Evolutionary conservation across 345 rosid genomes (phyloP).

Genomic region (Luvunga scandens): DNA sequence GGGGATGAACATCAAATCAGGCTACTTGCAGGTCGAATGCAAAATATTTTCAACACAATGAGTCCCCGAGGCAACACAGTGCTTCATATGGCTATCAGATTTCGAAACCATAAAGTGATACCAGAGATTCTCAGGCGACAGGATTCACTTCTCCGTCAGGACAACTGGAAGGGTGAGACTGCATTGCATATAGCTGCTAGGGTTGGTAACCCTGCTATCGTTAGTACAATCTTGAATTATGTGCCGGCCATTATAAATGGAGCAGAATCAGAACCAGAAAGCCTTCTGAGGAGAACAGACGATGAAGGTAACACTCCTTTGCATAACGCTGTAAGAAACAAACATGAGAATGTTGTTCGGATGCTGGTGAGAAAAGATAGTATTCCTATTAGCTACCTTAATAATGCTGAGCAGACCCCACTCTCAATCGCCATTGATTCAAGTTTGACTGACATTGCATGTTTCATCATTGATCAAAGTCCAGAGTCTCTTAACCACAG

Average conservation of each 20-base stretch:
- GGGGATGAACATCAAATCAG: background rate
- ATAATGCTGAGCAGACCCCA: background rate
- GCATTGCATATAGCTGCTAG: background rate
- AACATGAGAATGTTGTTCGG: background rate
- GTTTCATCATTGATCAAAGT: background rate
- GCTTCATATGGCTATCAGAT: slow-evolving; percentile 13
- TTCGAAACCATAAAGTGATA: background rate
- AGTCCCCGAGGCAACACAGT: background rate
- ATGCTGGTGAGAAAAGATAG: background rate
- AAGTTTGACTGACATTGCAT: background rate
- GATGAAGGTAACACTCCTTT: slow-evolving; percentile 1
- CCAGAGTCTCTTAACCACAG: background rate
- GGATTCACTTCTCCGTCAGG: background rate
- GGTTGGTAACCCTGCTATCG: background rate
- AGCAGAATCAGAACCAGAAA: background rate
- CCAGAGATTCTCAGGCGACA: background rate
- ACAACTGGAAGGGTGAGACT: background rate
- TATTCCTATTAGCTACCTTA: background rate
- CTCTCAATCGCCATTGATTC: background rate
- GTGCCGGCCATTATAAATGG: background rate
- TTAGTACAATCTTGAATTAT: background rate
- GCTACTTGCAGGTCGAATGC: background rate
- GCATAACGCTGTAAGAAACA: slow-evolving; percentile 1
- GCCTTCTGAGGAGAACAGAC: background rate
- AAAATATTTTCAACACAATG: background rate